Base-by-base conservation (phyloP, 2,329 filamentous ascomycete genomes). In the Ophiocordyceps camponoti-leonardi region DNA sequence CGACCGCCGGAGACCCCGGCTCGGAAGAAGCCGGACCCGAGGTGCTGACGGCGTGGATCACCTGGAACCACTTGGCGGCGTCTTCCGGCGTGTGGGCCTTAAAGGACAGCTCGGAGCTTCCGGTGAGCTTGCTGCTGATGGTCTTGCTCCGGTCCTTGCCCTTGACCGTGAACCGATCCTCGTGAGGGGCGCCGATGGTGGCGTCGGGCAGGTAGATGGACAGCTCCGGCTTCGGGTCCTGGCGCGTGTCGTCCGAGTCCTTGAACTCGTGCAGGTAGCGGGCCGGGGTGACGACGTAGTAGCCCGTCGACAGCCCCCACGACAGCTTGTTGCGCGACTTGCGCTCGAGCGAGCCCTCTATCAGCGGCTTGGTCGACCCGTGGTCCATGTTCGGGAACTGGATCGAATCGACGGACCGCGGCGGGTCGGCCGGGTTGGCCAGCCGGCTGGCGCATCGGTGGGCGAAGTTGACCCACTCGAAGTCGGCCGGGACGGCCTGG, bases 231-330 rank as follows among this genome's bases (percentile, higher is more conserved):
- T 75, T 72, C 11, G 86, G 86, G 49, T 94, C 86, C 55, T 77
- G 66, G 43, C 72, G 71, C 44, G 72, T 53, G 56, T 79, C 74
- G 56, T 96, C 90, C 58, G 85, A 83, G 57, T 93, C 87, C 66
- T 94, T 94, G 72, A 94, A 98, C 63, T 95, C 88, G 67, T 98
- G 92, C 48, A 98, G 67, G 66, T 82, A 98, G 57, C 85, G 86
- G 47, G 84, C 76, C 0, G 86, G 83, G 0, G 87, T 94, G 43
- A 96, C 78, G 47, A 92, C 90, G 59, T 94, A 98, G 71, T 93
- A 94, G 46, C 76, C 78, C 0, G 83, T 77, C 50, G 78, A 80
- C 63, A 85, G 92, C 48, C 83, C 82, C 64, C 82, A 77, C 19
- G 74, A 74, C 30, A 86, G 76, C 64, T 94, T 81, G 62, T 94